These are phyloP conservation scores for Hansenula anomala DNA, from an alignment of 1,139 yeast species.

Conservation along the genomic window DNA sequence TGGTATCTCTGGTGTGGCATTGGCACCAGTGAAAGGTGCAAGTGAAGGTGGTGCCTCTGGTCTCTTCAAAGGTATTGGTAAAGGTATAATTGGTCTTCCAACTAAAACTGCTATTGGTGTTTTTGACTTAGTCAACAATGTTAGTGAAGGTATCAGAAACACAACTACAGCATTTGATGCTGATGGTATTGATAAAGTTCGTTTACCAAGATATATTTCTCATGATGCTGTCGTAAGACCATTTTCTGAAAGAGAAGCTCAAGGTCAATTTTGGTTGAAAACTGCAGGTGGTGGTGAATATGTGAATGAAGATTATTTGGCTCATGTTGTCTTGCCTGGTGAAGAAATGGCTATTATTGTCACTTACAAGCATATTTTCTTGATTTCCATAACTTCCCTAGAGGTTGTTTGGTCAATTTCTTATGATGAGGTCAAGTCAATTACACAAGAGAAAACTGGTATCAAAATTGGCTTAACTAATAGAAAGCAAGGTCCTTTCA, in stretches of 20 bases:
- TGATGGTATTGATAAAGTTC: constrained; percentile 71
- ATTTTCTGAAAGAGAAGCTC: constrained; percentile 79
- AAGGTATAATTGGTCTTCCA: constrained; percentile 91
- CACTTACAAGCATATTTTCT: constrained; percentile 65
- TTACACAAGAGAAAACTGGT: constrained; percentile 78
- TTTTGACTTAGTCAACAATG: constrained; percentile 87
- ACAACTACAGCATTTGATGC: constrained; percentile 89
- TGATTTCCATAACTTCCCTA: constrained; percentile 62
- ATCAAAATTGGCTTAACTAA: constrained; percentile 60
- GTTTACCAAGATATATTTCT: constrained; percentile 75
- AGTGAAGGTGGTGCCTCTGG: constrained; percentile 82
- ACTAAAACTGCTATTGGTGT: constrained; percentile 96
- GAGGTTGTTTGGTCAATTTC: constrained; percentile 61
- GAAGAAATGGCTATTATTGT: constrained; percentile 74
- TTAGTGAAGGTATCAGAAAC: constrained; percentile 90
- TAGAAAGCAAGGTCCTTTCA: constrained; percentile 62
- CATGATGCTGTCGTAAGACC: constrained; percentile 69
- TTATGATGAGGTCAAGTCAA: constrained; percentile 58
- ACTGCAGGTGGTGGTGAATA: constrained; percentile 75
- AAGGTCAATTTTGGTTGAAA: constrained; percentile 92
- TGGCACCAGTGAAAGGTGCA: constrained; percentile 90
- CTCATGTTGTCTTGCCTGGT: constrained; percentile 81
- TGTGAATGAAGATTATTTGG: constrained; percentile 70
- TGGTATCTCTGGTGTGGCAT: constrained; percentile 86
- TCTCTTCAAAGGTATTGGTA: constrained; percentile 88